Percentiles rank a stretch among this genome's conserved stretches.
Evolutionary conservation across 2,329 filamentous ascomycete species (phyloP).

Genomic region (Ploettnerulaceae sp.): DNA sequence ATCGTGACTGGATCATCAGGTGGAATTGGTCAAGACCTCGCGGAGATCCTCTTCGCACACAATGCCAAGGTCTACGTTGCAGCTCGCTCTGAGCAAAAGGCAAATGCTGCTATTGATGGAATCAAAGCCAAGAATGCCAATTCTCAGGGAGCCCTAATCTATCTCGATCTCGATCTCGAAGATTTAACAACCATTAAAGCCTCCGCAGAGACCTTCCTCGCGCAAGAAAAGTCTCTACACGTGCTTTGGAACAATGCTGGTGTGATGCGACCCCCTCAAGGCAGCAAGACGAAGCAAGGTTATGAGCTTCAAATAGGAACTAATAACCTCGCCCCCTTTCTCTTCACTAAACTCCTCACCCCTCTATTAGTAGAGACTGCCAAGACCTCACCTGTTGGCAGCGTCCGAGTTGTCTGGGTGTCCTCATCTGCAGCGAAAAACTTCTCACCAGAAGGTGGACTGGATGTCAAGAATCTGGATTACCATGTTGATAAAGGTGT

Average conservation of each 20-base stretch:
- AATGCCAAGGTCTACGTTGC: conserved; percentile 41
- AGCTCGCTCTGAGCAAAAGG: conserved; percentile 38
- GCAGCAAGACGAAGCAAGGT: conserved; percentile 25
- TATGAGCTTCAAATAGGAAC: conserved; percentile 35
- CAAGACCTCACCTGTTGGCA: conserved; percentile 9
- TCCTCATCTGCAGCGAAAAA: conserved; percentile 23
- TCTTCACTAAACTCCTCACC: conserved; percentile 35
- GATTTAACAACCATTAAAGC: conserved; percentile 37
- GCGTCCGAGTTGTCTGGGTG: conserved; percentile 33
- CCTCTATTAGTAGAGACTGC: conserved; percentile 33
- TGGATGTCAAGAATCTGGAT: conserved; percentile 19
- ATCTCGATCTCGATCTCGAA: conserved; percentile 35
- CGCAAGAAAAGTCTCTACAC: conserved; percentile 35
- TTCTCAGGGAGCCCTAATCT: conserved; percentile 34
- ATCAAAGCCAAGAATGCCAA: conserved; percentile 32
- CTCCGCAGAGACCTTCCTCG: conserved; percentile 34
- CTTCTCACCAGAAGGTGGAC: conserved; percentile 8
- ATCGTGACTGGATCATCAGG: conserved; percentile 35
- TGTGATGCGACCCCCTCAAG: conserved; percentile 33
- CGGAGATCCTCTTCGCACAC: conserved; percentile 36
- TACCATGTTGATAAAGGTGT: conserved; percentile 15
- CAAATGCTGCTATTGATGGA: conserved; percentile 34
- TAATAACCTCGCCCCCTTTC: conserved; percentile 34
- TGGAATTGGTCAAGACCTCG: conserved; percentile 37
- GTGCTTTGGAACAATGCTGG: conserved; percentile 38